phyloP scores from a whole-genome alignment of 768 basidiomycete species.

The Russula compacta region DNA sequence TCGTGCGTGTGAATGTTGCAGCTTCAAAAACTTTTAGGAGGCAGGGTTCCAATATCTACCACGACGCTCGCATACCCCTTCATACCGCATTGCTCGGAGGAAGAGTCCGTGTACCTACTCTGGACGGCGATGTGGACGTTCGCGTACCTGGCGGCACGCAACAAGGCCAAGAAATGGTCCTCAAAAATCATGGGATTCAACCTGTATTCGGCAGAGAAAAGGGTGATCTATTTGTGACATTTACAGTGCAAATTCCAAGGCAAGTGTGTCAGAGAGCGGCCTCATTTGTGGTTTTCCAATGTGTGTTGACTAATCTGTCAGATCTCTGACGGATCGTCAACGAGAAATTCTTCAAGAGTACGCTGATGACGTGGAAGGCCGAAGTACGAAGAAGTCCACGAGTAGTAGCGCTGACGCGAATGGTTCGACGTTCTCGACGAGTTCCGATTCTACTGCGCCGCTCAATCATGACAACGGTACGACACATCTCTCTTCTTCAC shows the following conservation, averaged over 20 bases:
- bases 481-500: conserved; percentile 52
- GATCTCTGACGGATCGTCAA: conserved; percentile 76
- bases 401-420: conserved; percentile 21
- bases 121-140: conserved; percentile 94
- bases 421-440: conserved; percentile 15
- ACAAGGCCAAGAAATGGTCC: conserved; percentile 93
- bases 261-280: conserved; percentile 31
- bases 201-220: conserved; percentile 49
- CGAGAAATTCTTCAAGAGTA: conserved; percentile 81
- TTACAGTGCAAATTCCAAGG: conserved; percentile 86
- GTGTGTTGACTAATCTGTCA: conserved; percentile 27
- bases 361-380: conserved; percentile 88
- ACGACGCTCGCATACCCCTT: conserved; percentile 82
- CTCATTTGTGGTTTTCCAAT: not conserved
- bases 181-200: conserved; percentile 78
- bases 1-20: conserved; percentile 77
- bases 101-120: conserved; percentile 81
- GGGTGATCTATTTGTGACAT: conserved; percentile 85
- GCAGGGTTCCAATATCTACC: conserved; percentile 87
- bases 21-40: conserved; percentile 79
- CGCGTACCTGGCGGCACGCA: conserved; percentile 89
- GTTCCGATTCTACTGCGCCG: conserved; percentile 9
- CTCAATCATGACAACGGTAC: conserved; percentile 57
- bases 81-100: conserved; percentile 92
- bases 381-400: conserved; percentile 24